Base-by-base conservation (phyloP, 192 early-diverging fungal species). In the Coemansia sp. region DNA sequence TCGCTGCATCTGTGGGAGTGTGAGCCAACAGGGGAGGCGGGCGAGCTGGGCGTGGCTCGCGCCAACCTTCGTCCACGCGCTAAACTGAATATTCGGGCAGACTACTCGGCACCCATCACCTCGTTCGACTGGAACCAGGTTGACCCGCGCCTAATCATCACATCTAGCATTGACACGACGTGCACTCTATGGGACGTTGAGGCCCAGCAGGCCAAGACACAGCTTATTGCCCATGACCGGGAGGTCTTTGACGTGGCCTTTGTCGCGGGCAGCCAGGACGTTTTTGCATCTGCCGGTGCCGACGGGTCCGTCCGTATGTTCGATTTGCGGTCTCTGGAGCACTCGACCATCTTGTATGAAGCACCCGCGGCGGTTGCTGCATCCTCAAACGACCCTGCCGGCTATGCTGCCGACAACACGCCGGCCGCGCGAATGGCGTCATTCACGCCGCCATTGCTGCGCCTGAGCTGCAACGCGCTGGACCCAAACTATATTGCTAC, bases 171-270 rank as follows among this genome's bases (percentile, higher is more conserved):
- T 37, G 96, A 99, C 64, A 99, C 96, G 1, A 99, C 96, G n/a
- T 99, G 96, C 60, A 98, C 95, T 0, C 85, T 98, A 5, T 99
- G 96, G 96, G 92, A 99, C 54, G 81, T 99, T 7, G 86, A 91
- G 78, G 87, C 90, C n/a, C 82, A 80, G 22, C 91, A 96, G 76
- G 89, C 94, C 25, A 99, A 96, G 59, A 97, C 96, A 4, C 96
- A 99, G 64, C 78, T 99, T 28, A 99, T 99, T 78, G 96, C 96
- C 3, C 96, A 99, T 60, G 96, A 99, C 66, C 82, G 85, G 40
- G 94, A 98, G 47, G 96, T 99, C 14, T 96, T 87, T 70, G 96
- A 99, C 60, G 96, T 99, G n/a, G 84, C 88, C 10, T 99, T 97
- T 77, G 80, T 86, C 20, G 71, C 84, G 21, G 83, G 85, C 38